A percentile compares a stretch with the other conserved stretches of the same genome.
phyloP scores from a whole-genome alignment of 169 alveolate genomes.

The Plasmodium fragile region DNA sequence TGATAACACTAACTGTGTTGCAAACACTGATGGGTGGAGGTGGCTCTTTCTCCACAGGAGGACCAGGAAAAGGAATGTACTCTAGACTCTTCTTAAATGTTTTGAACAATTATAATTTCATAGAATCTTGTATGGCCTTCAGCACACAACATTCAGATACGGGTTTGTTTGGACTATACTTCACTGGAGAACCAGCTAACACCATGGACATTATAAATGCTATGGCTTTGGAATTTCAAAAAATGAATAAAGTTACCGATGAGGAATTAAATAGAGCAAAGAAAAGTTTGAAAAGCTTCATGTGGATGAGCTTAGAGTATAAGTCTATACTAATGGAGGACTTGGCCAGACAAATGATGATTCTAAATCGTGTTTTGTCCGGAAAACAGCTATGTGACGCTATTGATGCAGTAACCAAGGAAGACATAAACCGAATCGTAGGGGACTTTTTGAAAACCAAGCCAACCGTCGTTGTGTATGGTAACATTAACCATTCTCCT shows the following conservation, averaged over 20 bases:
- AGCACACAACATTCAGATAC: constrained; percentile 91
- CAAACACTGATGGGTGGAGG: constrained; percentile 94
- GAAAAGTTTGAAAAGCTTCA: constrained; percentile 85
- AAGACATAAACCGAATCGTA: constrained; percentile 81
- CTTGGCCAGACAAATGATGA: constrained; percentile 88
- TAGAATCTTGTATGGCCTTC: constrained; percentile 93
- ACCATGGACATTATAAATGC: constrained; percentile 82
- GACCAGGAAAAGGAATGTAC: constrained; percentile 95
- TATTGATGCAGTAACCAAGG: constrained; percentile 84
- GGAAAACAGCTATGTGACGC: constrained; percentile 83
- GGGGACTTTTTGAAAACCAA: constrained; percentile 77
- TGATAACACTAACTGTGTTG: constrained; percentile 87
- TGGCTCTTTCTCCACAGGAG: constrained; percentile 93
- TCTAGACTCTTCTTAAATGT: constrained; percentile 89
- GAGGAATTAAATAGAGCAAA: constrained; percentile 90
- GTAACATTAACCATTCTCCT: constrained; percentile 85
- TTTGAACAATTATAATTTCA: constrained; percentile 88
- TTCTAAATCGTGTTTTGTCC: constrained; percentile 83
- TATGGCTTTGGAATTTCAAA: constrained; percentile 84
- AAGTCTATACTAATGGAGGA: constrained; percentile 88
- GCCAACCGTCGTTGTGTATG: constrained; percentile 89
- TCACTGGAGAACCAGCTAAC: constrained; percentile 85
- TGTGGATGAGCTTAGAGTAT: constrained; percentile 88
- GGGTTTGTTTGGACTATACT: constrained; percentile 92
- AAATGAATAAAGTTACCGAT: constrained; percentile 81